Base-by-base conservation (phyloP, 179 eudicot species). In the Camellia oleifera region DNA sequence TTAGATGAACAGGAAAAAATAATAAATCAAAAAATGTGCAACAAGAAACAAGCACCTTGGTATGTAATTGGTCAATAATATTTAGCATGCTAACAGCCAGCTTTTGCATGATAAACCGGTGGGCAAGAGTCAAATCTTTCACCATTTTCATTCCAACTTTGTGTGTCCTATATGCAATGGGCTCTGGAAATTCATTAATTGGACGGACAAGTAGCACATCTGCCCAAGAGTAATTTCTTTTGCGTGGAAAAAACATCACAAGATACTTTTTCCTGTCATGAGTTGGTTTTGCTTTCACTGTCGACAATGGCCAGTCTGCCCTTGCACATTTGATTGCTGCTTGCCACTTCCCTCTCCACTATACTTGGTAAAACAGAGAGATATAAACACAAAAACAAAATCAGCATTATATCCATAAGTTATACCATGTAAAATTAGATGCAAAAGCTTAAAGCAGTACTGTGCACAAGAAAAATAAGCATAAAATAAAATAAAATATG, bases 311-410 rank as follows among this genome's bases (percentile, higher is more conserved):
- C 98, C 99, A 97, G 75, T 97, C 99, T 81, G 89, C 92, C 86
- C 95, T 88, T 78, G 88, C 95, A 78, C 99, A 97, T 81, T 87
- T 92, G 74, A 97, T 93, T 79, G 97, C 99, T 64, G 97, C 90
- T 86, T 92, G 99, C 99, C 99, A 97, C 93, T 84, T 88, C 77
- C 97, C 99, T 83, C 95, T 89, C 98, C 98, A 90, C 99, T 97
- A 87, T 75, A 89, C 77, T 82, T 82, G 81, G 77, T 73, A 69
- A 81, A 83, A 81, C 57, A 85, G 75, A 81, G 84, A 76, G 68
- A 83, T 42, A 50, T 50, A 81, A 80, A 80, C 69, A 82, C 50
- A 57, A 75, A 48, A 75, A 66, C 8, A 46, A 78, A 81, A 75
- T 74, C 54, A 84, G 86, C 80, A 72, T 48, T 76, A 13, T n/a